Conservation (phyloP, 495 filamentous ascomycete genomes). For the Annulohypoxylon maeteangense region DNA sequence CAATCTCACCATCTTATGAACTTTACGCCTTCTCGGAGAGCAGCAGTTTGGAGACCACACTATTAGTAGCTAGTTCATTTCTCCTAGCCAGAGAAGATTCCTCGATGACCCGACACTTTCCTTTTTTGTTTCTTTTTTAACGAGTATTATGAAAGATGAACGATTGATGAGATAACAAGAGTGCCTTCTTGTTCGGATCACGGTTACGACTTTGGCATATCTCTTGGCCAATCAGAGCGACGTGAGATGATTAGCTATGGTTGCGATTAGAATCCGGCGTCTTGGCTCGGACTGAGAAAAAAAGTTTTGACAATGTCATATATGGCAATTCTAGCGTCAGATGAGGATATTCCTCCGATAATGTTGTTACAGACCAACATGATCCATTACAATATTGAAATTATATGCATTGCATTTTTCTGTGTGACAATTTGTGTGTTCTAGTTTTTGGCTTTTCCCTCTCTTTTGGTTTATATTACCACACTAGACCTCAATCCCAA, state of each 20-base stretch:
- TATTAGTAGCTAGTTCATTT: slow-evolving; percentile 8
- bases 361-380: slow-evolving; percentile 36
- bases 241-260: slow-evolving; percentile 38
- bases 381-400: slow-evolving; percentile 6
- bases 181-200: slow-evolving; percentile 43
- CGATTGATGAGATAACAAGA: slow-evolving; percentile 45
- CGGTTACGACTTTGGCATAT: slow-evolving; percentile 44
- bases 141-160: slow-evolving; percentile 46
- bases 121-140: slow-evolving; percentile 37
- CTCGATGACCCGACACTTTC: slow-evolving; percentile 21
- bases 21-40: slow-evolving; percentile 19
- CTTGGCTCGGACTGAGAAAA: slow-evolving; percentile 41
- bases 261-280: slow-evolving; percentile 47
- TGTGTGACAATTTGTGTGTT: neutral
- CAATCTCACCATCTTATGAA: slow-evolving; percentile 16
- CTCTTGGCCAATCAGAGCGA: slow-evolving; percentile 29
- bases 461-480: too few relatives aligned
- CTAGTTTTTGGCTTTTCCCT: neutral
- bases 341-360: slow-evolving; percentile 28
- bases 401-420: neutral
- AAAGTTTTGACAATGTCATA: slow-evolving; percentile 36
- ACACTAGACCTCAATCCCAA: too few relatives aligned
- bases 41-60: slow-evolving; percentile 38
- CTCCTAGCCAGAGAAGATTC: slow-evolving; percentile 14
- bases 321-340: slow-evolving; percentile 21